Evolutionary conservation across 2,329 filamentous ascomycete species (phyloP).

Genomic region (Kalmusia sp.): DNA sequence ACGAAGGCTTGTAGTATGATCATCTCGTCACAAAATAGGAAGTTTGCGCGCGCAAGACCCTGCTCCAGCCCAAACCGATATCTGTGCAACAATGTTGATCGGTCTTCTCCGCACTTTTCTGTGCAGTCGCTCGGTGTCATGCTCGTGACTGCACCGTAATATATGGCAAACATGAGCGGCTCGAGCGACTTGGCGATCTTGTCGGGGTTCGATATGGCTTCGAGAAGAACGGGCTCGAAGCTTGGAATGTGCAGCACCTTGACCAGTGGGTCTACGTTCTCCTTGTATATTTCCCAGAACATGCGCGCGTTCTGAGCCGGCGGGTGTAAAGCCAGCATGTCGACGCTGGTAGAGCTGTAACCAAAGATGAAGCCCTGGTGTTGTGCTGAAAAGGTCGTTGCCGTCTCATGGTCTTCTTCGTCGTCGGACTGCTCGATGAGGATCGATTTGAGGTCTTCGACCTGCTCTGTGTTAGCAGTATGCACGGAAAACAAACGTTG

Average conservation of each 20-base stretch:
- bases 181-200: constrained; percentile 66
- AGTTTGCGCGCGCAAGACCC: constrained; percentile 67
- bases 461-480: constrained; percentile 43
- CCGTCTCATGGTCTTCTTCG: constrained; percentile 61
- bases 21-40: constrained; percentile 68
- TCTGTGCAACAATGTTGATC: constrained; percentile 56
- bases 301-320: constrained; percentile 68
- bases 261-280: constrained; percentile 76
- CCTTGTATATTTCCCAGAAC: constrained; percentile 74
- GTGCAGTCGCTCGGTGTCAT: constrained; percentile 57
- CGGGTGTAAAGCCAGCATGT: constrained; percentile 70
- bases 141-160: constrained; percentile 64
- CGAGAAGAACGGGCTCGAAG: constrained; percentile 66
- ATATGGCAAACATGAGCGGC: constrained; percentile 67
- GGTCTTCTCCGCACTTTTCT: constrained; percentile 59
- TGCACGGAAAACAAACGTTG: no score
- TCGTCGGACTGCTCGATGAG: constrained; percentile 68
- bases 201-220: constrained; percentile 66
- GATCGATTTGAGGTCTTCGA: constrained; percentile 68
- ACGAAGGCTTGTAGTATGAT: constrained; percentile 68
- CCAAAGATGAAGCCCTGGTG: constrained; percentile 78
- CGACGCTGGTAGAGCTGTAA: constrained; percentile 73
- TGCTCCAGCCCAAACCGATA: constrained; percentile 71
- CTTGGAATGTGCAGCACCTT: constrained; percentile 76
- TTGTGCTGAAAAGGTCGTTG: constrained; percentile 50